phyloP scores from a whole-genome alignment of 768 basidiomycete species.

The Termitomyces sp. region DNA sequence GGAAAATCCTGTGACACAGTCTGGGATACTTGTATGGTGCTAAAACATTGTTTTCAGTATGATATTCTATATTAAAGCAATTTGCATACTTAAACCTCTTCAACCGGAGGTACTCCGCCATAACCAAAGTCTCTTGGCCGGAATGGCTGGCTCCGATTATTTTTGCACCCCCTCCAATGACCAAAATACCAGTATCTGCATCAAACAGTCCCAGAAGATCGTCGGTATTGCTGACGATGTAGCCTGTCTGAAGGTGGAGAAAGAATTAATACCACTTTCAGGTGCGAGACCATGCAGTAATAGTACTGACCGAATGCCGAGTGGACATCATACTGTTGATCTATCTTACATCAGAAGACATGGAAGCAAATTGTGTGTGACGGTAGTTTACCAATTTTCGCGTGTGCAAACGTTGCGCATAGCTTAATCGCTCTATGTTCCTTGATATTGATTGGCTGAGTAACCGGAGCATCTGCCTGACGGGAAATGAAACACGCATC shows the following conservation, averaged over 20 bases:
- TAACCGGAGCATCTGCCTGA: conserved; percentile 77
- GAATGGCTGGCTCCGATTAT: conserved; percentile 66
- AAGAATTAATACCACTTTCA: neutral
- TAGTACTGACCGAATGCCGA: conserved; percentile 47
- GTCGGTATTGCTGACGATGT: conserved; percentile 77
- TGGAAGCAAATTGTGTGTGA: neutral
- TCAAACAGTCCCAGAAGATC: conserved; percentile 77
- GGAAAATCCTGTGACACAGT: conserved; percentile 67
- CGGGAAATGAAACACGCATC: conserved; percentile 85
- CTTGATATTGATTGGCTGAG: conserved; percentile 76
- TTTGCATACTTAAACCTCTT: conserved; percentile 55
- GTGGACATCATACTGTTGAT: conserved; percentile 69
- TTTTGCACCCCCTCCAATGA: conserved; percentile 69
- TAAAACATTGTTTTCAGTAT: conserved; percentile 18
- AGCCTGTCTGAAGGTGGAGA: conserved; percentile 43
- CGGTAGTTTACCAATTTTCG: conserved; percentile 56
- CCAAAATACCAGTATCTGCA: conserved; percentile 70
- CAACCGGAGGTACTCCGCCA: conserved; percentile 75
- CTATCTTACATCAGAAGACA: conserved; percentile 29
- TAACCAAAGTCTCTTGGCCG: conserved; percentile 73
- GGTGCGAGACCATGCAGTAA: too few relatives aligned
- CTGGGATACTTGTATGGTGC: conserved; percentile 68
- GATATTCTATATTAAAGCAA: neutral
- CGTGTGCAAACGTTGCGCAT: conserved; percentile 70
- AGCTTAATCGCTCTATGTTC: conserved; percentile 76